Evolutionary conservation across 2,329 filamentous ascomycete genomes (phyloP).

Genomic region (Aspergillus sp.): DNA sequence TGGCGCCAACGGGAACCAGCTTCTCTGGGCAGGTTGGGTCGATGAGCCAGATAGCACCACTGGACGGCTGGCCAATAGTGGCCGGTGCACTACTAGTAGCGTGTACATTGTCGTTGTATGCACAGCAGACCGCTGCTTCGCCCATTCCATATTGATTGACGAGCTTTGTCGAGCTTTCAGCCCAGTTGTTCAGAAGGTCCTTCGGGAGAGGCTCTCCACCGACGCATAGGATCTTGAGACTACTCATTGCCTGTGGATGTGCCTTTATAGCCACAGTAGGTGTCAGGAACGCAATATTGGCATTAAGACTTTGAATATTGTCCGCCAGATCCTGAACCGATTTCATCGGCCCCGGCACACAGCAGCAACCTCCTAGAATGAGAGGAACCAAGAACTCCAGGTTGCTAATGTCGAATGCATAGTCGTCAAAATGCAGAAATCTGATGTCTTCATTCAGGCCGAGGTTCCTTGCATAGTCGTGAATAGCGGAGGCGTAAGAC

Average conservation of each 20-base stretch:
- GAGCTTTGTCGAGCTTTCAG: background rate
- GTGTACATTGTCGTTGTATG: background rate
- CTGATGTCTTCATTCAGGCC: background rate
- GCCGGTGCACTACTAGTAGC: background rate
- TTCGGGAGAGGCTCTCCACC: slow-evolving; percentile 27
- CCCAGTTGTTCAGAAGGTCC: slow-evolving; percentile 11
- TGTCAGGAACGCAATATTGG: slow-evolving; percentile 26
- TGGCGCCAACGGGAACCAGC: slow-evolving; percentile 1
- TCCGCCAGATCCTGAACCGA: background rate
- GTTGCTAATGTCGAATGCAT: slow-evolving; percentile 6
- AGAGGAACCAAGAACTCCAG: background rate
- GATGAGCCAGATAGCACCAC: slow-evolving; percentile 1
- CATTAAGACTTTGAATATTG: slow-evolving; percentile 17
- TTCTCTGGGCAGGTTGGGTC: background rate
- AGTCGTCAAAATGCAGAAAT: background rate
- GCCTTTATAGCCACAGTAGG: slow-evolving; percentile 26
- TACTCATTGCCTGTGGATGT: slow-evolving; percentile 18
- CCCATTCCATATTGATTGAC: slow-evolving; percentile 1
- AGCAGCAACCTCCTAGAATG: background rate
- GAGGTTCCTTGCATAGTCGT: background rate
- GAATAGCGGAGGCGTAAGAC: background rate
- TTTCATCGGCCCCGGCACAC: background rate
- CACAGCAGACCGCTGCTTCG: background rate
- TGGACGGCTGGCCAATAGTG: background rate
- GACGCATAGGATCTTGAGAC: slow-evolving; percentile 23